Base-by-base conservation (phyloP, 2,329 filamentous ascomycete genomes). In the Penicillium brevicompactum region DNA sequence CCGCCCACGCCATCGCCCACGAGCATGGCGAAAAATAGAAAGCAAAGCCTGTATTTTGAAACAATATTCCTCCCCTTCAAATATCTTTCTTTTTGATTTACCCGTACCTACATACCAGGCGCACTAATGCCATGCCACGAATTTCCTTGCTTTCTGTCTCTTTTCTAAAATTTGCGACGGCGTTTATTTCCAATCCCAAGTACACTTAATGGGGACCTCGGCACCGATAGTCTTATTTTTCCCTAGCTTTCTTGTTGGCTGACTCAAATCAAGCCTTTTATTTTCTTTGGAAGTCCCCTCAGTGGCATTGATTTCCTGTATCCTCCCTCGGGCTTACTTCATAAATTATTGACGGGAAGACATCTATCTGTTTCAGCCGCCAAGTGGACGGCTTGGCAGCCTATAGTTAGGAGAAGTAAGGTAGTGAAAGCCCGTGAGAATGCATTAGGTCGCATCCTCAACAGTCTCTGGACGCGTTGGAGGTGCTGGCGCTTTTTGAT, bases 101-200 rank as follows among this genome's bases (percentile, higher is more conserved):
- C 46, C 48, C 34, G 34, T 49, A 49, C 45, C 32, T 34, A 47
- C 49, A 55, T 50, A 42, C 32, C 49, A 45, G 54, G 60, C 50
- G 48, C 41, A 31, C 54, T 60, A 48, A 65, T 57, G 57, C 46
- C 51, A 56, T 45, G 27, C 51, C 55, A 64, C 62, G 62, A 63
- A 62, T 66, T 55, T 66, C 56, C 50, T 65, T 63, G 27, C 16
- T 49, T 34, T 38, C 43, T 45, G 8, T 31, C 10, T 46, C 13
- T 42, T 34, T 22, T n/a, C 27, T 42, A 59, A 57, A 59, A 54
- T 54, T 52, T 55, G 49, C 43, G 24, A 52, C 10, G 55, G 55
- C 45, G 46, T 57, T 49, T 6, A 41, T 7, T 48, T 50, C 41
- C 46, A 46, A 45, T 46, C 47, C 51, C 34, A 22, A 56, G 45